phyloP scores from a whole-genome alignment of 2,329 filamentous ascomycete species.

The Fragosphaeria purpurea region DNA sequence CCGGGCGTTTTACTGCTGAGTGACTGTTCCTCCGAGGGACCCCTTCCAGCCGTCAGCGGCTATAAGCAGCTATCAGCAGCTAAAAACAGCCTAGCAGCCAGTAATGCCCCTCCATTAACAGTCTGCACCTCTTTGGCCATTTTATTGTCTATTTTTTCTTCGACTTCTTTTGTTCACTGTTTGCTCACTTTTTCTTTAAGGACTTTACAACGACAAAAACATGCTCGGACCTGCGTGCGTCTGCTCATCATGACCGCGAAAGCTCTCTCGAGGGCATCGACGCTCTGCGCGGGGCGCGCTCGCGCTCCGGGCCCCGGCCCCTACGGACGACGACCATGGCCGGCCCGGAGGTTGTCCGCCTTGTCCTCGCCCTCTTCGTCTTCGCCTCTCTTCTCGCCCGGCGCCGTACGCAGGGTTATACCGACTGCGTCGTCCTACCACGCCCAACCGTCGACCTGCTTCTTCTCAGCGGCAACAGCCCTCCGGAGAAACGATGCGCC shows the following conservation, averaged over 20 bases:
- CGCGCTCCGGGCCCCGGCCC: slow-evolving; percentile 3
- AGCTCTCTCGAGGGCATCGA: slow-evolving; percentile 9
- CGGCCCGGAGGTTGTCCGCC: neutral
- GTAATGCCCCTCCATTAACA: too few relatives aligned
- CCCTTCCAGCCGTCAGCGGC: too few relatives aligned
- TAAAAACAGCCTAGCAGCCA: too few relatives aligned
- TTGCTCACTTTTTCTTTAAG: neutral
- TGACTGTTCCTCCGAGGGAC: too few relatives aligned
- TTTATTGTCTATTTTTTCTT: neutral
- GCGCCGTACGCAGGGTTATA: too few relatives aligned
- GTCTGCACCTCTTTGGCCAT: too few relatives aligned
- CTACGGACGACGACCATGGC: slow-evolving; percentile 2
- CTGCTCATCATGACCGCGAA: slow-evolving; percentile 9
- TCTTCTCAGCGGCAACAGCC: neutral
- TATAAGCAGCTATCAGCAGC: too few relatives aligned
- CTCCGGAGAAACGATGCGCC: neutral
- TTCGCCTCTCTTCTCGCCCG: neutral
- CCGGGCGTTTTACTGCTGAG: too few relatives aligned
- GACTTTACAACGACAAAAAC: neutral
- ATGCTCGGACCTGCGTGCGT: neutral
- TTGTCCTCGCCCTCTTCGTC: neutral
- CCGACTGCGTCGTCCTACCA: too few relatives aligned
- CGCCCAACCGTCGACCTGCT: neutral
- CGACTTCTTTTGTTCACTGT: neutral
- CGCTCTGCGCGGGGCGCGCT: slow-evolving; percentile 8